Conservation (phyloP, 768 basidiomycete genomes). For the Mycena vitilis region DNA sequence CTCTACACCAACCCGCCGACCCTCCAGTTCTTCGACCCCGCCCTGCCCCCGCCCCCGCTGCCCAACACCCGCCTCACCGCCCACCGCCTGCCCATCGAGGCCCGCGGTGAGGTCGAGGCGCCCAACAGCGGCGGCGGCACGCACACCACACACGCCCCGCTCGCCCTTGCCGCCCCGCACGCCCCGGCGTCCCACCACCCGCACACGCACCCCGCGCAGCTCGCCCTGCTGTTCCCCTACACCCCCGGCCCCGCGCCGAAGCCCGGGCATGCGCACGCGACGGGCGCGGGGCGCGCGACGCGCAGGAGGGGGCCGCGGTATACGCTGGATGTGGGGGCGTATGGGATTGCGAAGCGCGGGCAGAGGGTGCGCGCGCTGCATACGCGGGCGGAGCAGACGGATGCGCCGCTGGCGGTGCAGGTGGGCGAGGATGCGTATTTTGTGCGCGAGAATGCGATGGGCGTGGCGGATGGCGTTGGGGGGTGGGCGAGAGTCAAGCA, state of each 20-base stretch:
- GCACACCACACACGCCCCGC: conserved; percentile 51
- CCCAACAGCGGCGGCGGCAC: conserved; percentile 44
- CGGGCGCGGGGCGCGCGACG: conserved; percentile 42
- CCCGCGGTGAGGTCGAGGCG: conserved; percentile 56
- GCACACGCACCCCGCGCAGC: conserved; percentile 15
- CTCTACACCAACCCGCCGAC: conserved; percentile 48
- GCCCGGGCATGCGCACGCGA: conserved; percentile 41
- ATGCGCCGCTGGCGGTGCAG: conserved; percentile 68
- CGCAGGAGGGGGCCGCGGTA: conserved; percentile 50
- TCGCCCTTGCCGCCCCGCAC: conserved; percentile 58
- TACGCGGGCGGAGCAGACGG: conserved; percentile 32
- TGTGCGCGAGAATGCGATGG: conserved; percentile 84
- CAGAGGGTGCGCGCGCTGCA: conserved; percentile 34
- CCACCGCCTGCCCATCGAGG: conserved; percentile 59
- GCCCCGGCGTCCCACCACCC: conserved; percentile 33
- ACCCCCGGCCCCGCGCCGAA: conserved; percentile 41
- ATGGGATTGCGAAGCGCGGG: conserved; percentile 81
- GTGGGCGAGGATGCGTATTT: conserved; percentile 96
- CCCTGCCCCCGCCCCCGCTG: conserved; percentile 38
- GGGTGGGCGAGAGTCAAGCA: conserved; percentile 76
- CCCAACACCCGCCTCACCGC: conserved; percentile 52
- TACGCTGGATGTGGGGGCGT: conserved; percentile 81
- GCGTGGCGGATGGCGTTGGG: conserved; percentile 95
- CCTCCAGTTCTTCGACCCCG: conserved; percentile 35
- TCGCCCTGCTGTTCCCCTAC: conserved; percentile 53